Conservation (phyloP, 495 filamentous ascomycete genomes). For the Penicillium nucicola region DNA sequence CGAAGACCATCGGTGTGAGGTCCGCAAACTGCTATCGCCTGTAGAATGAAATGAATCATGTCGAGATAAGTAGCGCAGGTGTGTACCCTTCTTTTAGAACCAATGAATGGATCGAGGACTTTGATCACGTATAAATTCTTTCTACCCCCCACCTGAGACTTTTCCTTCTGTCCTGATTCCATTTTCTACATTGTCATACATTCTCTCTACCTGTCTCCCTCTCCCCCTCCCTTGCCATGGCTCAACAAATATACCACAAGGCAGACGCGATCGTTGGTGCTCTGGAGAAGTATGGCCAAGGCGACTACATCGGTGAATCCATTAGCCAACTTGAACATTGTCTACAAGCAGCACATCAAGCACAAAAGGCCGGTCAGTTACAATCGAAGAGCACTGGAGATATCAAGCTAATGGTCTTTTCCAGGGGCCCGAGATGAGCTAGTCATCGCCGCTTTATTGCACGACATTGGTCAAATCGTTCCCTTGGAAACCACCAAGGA, state of each 20-base stretch:
- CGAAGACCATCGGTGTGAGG: neutral
- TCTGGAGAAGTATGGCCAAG: constrained; percentile 32
- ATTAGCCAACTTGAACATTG: constrained; percentile 47
- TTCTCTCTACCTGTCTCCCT: no score
- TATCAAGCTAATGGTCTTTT: neutral
- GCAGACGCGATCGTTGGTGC: constrained; percentile 19
- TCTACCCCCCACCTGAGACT: neutral
- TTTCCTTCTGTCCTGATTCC: neutral
- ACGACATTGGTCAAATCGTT: constrained; percentile 46
- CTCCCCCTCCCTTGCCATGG: constrained; percentile 12
- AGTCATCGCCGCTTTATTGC: constrained; percentile 40
- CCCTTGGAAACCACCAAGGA: constrained; percentile 26
- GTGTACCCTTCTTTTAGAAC: no score
- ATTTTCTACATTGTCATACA: neutral
- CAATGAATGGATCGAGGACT: neutral
- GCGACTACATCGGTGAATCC: constrained; percentile 40
- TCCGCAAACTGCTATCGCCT: neutral
- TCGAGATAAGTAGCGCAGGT: no score
- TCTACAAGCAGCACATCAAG: constrained; percentile 41
- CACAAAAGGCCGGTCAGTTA: constrained; percentile 17
- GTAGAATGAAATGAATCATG: no score
- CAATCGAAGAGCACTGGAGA: neutral
- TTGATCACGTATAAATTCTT: neutral
- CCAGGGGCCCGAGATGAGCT: constrained; percentile 31
- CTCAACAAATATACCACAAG: constrained; percentile 3